phyloP scores from a whole-genome alignment of 2,329 filamentous ascomycete genomes.

The Cercospora zeae-maydis region DNA sequence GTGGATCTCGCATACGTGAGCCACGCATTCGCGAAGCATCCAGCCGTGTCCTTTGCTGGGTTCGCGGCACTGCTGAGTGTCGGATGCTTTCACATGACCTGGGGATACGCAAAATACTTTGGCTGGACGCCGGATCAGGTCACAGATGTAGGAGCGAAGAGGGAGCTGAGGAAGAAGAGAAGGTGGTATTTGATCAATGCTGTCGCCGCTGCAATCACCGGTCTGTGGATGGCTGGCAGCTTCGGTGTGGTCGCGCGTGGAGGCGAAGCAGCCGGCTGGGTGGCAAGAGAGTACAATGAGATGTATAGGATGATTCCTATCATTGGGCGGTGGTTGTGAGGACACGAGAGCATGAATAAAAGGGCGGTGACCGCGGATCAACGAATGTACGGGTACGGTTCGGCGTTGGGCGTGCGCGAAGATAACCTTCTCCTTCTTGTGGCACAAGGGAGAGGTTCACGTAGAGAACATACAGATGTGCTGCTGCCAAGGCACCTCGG shows the following conservation, averaged over 20 bases:
- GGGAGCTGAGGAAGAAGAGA: constrained; percentile 56
- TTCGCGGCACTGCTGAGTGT: constrained; percentile 66
- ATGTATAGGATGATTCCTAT: constrained; percentile 62
- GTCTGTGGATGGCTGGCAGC: constrained; percentile 77
- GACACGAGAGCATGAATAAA: neutral
- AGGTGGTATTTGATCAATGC: constrained; percentile 71
- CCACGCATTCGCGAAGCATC: constrained; percentile 76
- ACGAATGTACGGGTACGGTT: neutral
- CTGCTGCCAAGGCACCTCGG: neutral
- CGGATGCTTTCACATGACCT: constrained; percentile 73
- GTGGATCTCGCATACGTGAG: constrained; percentile 79
- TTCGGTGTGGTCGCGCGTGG: constrained; percentile 72
- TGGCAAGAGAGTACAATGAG: constrained; percentile 74
- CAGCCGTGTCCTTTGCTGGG: constrained; percentile 61
- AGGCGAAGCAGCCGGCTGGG: constrained; percentile 70
- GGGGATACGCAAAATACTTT: constrained; percentile 82
- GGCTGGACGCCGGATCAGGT: constrained; percentile 58
- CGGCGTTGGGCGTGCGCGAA: constrained; percentile 7
- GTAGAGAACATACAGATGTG: neutral
- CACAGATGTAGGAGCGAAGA: constrained; percentile 48
- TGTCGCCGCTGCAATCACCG: constrained; percentile 54
- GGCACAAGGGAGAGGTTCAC: neutral
- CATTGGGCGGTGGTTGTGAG: constrained; percentile 50
- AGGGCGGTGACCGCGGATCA: neutral
- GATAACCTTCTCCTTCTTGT: neutral